These are phyloP conservation scores for Lathyrus tuberosus DNA, from an alignment of 306 rosid species.

Conservation along the genomic window DNA sequence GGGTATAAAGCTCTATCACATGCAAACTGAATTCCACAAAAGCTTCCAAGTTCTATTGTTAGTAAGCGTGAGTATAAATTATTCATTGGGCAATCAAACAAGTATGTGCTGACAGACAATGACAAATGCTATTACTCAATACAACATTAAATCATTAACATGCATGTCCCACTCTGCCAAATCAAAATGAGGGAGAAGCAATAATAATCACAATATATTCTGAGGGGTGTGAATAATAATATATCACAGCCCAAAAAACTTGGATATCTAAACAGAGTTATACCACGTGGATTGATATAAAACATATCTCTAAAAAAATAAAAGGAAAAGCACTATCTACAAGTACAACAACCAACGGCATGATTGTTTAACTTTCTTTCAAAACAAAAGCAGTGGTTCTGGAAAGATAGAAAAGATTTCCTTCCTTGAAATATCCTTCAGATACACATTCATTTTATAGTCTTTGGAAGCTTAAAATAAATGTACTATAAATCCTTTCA, in stretches of 20 bases:
- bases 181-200: not conserved
- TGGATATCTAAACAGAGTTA: not conserved
- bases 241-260: constrained; percentile 13
- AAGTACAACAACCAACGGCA: not conserved
- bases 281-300: not conserved
- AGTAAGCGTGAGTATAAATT: constrained; percentile 10
- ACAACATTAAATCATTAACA: not conserved
- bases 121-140: not conserved
- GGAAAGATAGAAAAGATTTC: not conserved
- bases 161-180: not conserved
- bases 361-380: not conserved
- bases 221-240: not conserved
- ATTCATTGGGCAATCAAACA: constrained; percentile 10
- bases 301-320: constrained; percentile 11
- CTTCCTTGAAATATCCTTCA: not conserved
- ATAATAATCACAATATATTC: not conserved
- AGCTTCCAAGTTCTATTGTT: not conserved
- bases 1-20: not conserved
- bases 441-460: not conserved
- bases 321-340: constrained; percentile 7
- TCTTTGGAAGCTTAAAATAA: not conserved
- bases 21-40: constrained; percentile 24
- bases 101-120: not conserved
- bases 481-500: not conserved
- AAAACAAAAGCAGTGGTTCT: not conserved